Base-by-base conservation (phyloP, 2,329 filamentous ascomycete genomes). In the Sarocladium kiliense region DNA sequence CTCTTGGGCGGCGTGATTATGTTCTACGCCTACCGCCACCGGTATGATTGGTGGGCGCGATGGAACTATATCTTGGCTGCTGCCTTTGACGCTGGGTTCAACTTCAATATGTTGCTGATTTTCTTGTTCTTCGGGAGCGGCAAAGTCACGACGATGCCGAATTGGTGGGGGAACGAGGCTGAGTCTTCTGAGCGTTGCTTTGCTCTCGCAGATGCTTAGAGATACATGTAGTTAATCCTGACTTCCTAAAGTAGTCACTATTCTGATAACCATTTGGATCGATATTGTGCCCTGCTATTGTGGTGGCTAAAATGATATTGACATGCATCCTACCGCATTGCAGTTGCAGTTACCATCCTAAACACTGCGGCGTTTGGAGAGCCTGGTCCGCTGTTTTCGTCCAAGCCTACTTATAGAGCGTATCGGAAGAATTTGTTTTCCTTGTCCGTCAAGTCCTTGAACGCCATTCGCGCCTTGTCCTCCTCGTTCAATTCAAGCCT, bases 401-500 rank as follows among this genome's bases (percentile, higher is more conserved):
- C n/a, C n/a, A n/a, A n/a, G n/a, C n/a, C n/a, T n/a, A n/a, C n/a
- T n/a, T 41, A 53, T 6, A 53, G 18, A 18, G 50, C 79, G 59
- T 88, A 89, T 61, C 77, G 73, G 61, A 89, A 89, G 63, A 85
- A 85, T 1, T 77, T 77, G 60, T 89, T 88, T 67, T 88, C 74
- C 65, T 81, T 83, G 60, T 89, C 86, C 0, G 86, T 88, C 59
- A 88, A 67, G 64, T 88, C 85, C 54, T 82, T 76, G 57, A 89
- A 89, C 0, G 85, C 85, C 53, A 86, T 63, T 60, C 82, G 82
- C 47, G 82, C 86, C 53, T 83, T 74, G 62, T 89, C 85, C 1
- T 62, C 53, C 58, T 87, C 82, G 59, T 88, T 78, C 6, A 81
- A 62, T 0, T 76, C 67, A 6, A 83, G 37, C 0, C 58, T 59